Evolutionary conservation across 257 asterid genomes (phyloP).

Genomic region (Perilla frutescens): DNA sequence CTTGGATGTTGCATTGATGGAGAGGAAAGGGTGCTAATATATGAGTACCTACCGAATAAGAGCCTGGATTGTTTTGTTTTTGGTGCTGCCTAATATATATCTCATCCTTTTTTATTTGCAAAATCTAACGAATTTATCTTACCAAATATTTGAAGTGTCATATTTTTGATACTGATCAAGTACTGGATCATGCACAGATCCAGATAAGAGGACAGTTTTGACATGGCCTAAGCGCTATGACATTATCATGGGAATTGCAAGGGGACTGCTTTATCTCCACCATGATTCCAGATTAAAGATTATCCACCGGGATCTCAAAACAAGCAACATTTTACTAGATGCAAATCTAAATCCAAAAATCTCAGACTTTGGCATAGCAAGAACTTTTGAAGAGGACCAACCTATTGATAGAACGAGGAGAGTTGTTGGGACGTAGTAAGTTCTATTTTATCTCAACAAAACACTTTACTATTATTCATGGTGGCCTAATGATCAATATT

Average conservation of each 20-base stretch:
- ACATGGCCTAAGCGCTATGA: slow-evolving; percentile 43
- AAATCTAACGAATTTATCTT: neutral
- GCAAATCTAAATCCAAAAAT: slow-evolving; percentile 43
- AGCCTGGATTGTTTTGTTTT: slow-evolving; percentile 21
- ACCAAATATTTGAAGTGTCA: neutral
- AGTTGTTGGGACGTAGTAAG: slow-evolving; percentile 52
- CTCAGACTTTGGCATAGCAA: slow-evolving; percentile 54
- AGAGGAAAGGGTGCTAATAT: slow-evolving; percentile 42
- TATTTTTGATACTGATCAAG: neutral
- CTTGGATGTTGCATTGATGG: slow-evolving; percentile 46
- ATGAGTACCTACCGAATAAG: slow-evolving; percentile 19
- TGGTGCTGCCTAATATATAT: slow-evolving; percentile 1
- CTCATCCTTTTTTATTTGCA: neutral
- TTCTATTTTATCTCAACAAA: no score
- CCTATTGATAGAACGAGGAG: slow-evolving; percentile 33
- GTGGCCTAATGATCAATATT: neutral
- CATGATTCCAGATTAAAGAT: slow-evolving; percentile 50
- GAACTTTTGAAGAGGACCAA: slow-evolving; percentile 42
- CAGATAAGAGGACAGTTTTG: slow-evolving; percentile 18
- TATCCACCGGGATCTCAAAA: slow-evolving; percentile 48
- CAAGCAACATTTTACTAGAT: slow-evolving; percentile 49
- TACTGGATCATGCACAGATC: slow-evolving; percentile 29
- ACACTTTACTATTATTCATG: neutral
- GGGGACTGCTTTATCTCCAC: slow-evolving; percentile 53
- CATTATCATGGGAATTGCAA: slow-evolving; percentile 49